These are phyloP conservation scores for Yamadazyma buinensis DNA, from an alignment of 1,139 yeast species.

Conservation along the genomic window DNA sequence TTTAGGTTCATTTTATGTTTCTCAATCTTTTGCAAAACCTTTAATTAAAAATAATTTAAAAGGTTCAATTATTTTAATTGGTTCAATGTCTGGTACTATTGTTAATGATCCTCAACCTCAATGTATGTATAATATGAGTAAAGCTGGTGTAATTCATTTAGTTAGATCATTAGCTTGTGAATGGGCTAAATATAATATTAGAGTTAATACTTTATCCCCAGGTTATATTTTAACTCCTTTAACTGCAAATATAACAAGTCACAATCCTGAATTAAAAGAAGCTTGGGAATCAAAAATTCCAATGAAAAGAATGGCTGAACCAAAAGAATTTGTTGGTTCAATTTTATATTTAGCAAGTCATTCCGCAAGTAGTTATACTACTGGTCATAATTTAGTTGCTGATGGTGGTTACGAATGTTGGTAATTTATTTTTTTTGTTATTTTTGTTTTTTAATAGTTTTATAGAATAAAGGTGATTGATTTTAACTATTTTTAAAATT, in stretches of 20 bases:
- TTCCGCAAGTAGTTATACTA: conserved; percentile 43
- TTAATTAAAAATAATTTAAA: conserved; percentile 54
- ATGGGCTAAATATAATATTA: conserved; percentile 49
- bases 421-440: conserved; percentile 16
- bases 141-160: conserved; percentile 49
- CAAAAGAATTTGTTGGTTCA: conserved; percentile 47
- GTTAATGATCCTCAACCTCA: conserved; percentile 53
- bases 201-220: conserved; percentile 46
- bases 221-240: conserved; percentile 49
- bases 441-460: too few relatives aligned
- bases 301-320: conserved; percentile 50
- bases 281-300: conserved; percentile 48
- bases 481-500: neutral
- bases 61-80: conserved; percentile 44
- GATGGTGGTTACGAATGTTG: conserved; percentile 48
- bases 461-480: conserved; percentile 10
- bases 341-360: conserved; percentile 47
- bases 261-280: conserved; percentile 45
- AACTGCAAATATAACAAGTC: conserved; percentile 44
- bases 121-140: conserved; percentile 49
- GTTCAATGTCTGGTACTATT: conserved; percentile 48
- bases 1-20: conserved; percentile 69
- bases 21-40: conserved; percentile 61
- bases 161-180: conserved; percentile 48
- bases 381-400: conserved; percentile 49